Base-by-base conservation (phyloP, 2,329 filamentous ascomycete genomes). In the Botryotinia globosa region DNA sequence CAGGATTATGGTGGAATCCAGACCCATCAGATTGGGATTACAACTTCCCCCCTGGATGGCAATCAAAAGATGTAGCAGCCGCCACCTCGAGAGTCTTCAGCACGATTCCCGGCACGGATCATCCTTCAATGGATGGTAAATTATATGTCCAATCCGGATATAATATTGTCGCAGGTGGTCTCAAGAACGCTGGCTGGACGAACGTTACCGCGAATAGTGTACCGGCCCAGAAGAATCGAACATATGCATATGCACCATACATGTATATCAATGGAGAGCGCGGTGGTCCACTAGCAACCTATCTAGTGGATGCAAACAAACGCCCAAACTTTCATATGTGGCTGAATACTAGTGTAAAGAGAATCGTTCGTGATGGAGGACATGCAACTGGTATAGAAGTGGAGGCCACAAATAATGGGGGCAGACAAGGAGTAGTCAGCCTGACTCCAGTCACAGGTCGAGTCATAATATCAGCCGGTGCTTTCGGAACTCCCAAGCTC, bases 11-110 rank as follows among this genome's bases (percentile, higher is more conserved):
- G 87, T 91, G 89, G 85, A 89, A 86, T 83, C 87, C 91, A 0
- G 87, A 90, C 74, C 84, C 87, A 8, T 80, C 83, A 12, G 92
- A 94, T 79, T 94, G 91, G 84, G 89, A 94, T 79, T 85, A 87
- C 79, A 91, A 91, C 80, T 94, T 92, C 83, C 92, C 92, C 0
- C 75, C 82, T 2, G 91, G 91, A 44, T 94, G 92, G 92, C 89
- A 91, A 81, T 85, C 88, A 29, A 79, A 82, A 9, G 90, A 93
- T 76, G 86, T 93, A 79, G 82, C 83, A 74, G 79, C 83, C 37
- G 87, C 91, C 1, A 87, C 89, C 9, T 82, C 86, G 42, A 86
- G 88, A 59, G 88, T 91, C 10, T 94, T 93, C 80, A 82, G 84
- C 51, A 87, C 90, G n/a, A 93, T 93, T 74, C 90, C 90, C 0